Base-by-base conservation (phyloP, 148 eudicot species). In the Linanthus parryae region DNA sequence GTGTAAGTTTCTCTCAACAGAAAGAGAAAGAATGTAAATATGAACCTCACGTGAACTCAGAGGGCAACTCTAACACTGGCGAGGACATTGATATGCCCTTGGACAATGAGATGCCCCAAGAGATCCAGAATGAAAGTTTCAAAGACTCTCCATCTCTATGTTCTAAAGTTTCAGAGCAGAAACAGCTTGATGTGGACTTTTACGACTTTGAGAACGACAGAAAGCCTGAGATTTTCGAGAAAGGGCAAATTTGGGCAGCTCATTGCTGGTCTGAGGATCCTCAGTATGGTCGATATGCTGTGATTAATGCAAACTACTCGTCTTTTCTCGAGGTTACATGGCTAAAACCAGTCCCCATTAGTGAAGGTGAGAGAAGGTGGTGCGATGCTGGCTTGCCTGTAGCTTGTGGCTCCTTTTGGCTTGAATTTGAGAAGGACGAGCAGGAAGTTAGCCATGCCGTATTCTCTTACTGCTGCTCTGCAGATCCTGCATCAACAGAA, bases 181-280 rank as follows among this genome's bases (percentile, higher is more conserved):
- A 35, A 35, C 47, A 27, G 35, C 58, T 22, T 28, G 51, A 64
- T 53, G 65, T 60, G 47, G 74, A 64, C 17, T 59, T 62, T 39
- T 66, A 69, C 36, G 39, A 72, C 53, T 64, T 72, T 51, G 67
- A 62, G 34, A 34, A 42, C 29, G 39, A 48, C 21, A 67, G 72
- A 46, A 64, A 65, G 29, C 48, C 60, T 23, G 64, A 69, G 5
- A 26, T 8, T 64, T 67, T 82, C 36, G 70, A 61, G 35, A 36
- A 46, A 24, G 81, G 76, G 22, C 79, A 82, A 43, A 72, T 82
- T 49, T 82, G 88, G 88, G 84, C 84, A 14, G 67, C 67, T 39
- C 71, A 61, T 48, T 68, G 70, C 40, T 19, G 56, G 41, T 78
- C 66, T 38, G 55, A 62, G 23, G 54, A 56, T 9, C 64, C 71